Percentiles rank a stretch among this genome's conserved stretches.
These are phyloP conservation scores for Tetrapisispora namnaoensis DNA, from an alignment of 805 yeast species.

Conservation along the genomic window DNA sequence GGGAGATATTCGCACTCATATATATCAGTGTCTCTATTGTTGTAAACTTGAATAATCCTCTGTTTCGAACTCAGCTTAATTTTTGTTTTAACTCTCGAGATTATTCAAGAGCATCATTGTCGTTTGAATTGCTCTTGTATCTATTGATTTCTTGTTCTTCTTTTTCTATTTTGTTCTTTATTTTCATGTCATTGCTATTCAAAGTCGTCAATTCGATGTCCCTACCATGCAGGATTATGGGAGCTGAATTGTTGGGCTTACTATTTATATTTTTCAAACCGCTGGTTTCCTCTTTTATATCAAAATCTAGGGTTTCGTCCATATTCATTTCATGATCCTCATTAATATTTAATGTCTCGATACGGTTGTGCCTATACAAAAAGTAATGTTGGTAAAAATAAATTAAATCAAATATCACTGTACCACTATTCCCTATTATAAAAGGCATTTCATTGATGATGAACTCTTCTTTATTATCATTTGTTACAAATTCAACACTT, in stretches of 20 bases:
- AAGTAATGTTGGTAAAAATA: constrained; percentile 52
- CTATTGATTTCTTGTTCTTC: constrained; percentile 1
- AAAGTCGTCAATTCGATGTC: constrained; percentile 1
- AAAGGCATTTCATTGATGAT: constrained; percentile 68
- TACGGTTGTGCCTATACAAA: constrained; percentile 13
- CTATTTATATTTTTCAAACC: background rate
- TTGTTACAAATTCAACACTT: constrained; percentile 43
- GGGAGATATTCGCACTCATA: no score
- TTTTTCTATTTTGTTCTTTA: constrained; percentile 1
- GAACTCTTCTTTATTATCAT: constrained; percentile 36
- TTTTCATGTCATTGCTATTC: background rate
- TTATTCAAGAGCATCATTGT: background rate
- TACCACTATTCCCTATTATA: constrained; percentile 77
- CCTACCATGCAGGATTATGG: background rate
- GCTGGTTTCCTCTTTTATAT: background rate
- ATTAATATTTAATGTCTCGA: background rate
- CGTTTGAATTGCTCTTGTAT: background rate
- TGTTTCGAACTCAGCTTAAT: no score
- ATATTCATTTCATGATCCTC: background rate
- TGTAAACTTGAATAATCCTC: no score
- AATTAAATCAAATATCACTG: constrained; percentile 62
- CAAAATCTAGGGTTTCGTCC: background rate
- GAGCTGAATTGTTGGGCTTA: background rate
- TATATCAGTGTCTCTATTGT: no score
- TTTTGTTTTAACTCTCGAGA: no score